Percentiles rank a stretch among this genome's conserved stretches.
phyloP scores from a whole-genome alignment of 805 yeast species.

The Candida methanosorbosa region DNA sequence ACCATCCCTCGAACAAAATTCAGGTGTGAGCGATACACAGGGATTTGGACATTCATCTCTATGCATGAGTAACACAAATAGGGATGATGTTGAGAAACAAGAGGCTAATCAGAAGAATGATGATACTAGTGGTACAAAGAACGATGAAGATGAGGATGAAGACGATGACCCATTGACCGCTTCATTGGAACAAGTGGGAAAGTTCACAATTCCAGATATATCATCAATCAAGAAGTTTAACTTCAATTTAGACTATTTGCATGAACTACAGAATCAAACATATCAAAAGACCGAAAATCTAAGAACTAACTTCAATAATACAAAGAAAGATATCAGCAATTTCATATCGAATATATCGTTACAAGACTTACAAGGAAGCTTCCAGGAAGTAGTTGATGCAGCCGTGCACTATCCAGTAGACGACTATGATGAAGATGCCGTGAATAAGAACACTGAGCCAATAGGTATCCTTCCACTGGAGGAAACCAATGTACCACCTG shows the following conservation, averaged over 20 bases:
- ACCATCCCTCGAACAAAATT: too few relatives aligned
- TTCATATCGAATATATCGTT: neutral
- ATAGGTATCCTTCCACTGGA: slow-evolving; percentile 32
- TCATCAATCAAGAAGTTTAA: slow-evolving; percentile 15
- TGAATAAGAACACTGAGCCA: slow-evolving; percentile 14
- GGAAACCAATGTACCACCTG: slow-evolving; percentile 22
- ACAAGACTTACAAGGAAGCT: slow-evolving; percentile 3
- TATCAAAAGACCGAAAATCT: neutral
- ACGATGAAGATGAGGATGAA: slow-evolving; percentile 13
- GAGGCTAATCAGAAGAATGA: too few relatives aligned
- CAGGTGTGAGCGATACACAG: too few relatives aligned
- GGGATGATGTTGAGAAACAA: too few relatives aligned
- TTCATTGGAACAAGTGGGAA: slow-evolving; percentile 46
- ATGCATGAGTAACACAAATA: too few relatives aligned
- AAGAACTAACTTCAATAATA: neutral
- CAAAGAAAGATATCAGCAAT: neutral
- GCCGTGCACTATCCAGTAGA: slow-evolving; percentile 43
- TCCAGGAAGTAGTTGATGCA: slow-evolving; percentile 34
- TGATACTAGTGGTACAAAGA: neutral
- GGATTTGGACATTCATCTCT: too few relatives aligned
- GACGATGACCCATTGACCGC: slow-evolving; percentile 32
- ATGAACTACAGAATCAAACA: neutral
- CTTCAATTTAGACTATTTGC: slow-evolving; percentile 5
- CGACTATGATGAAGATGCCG: slow-evolving; percentile 23
- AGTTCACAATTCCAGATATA: slow-evolving; percentile 21